Evolutionary conservation across 108 stramenopile genomes (phyloP).

Genomic region (Conticribra weissflogii): DNA sequence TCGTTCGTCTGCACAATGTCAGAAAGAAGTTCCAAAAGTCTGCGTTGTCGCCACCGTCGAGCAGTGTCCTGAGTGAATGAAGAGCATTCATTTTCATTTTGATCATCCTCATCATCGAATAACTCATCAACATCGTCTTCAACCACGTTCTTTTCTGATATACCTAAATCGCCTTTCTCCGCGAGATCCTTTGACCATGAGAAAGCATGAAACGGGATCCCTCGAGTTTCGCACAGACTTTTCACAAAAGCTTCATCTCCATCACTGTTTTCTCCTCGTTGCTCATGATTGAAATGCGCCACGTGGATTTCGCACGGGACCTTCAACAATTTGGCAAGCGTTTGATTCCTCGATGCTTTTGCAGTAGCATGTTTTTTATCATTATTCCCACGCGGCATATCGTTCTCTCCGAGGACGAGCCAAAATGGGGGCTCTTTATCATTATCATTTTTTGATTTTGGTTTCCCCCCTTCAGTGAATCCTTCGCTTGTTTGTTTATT

Average conservation of each 20-base stretch:
- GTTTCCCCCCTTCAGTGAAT: no score
- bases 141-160: background rate
- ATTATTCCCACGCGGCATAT: no score
- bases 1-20: slow-evolving; percentile 12
- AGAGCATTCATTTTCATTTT: slow-evolving; percentile 10
- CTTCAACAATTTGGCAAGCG: no score
- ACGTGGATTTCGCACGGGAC: slow-evolving; percentile 65
- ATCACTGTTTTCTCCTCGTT: slow-evolving; percentile 72
- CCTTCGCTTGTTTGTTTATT: no score
- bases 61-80: slow-evolving; percentile 83
- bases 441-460: no score
- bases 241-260: slow-evolving; percentile 67
- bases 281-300: slow-evolving; percentile 88
- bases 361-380: no score
- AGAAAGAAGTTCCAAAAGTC: slow-evolving; percentile 44
- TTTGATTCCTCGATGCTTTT: no score
- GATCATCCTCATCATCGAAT: slow-evolving; percentile 4
- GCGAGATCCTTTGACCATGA: slow-evolving; percentile 56
- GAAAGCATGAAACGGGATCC: slow-evolving; percentile 63
- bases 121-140: slow-evolving; percentile 26
- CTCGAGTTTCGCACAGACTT: slow-evolving; percentile 48
- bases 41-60: slow-evolving; percentile 73
- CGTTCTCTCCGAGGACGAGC: no score
- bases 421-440: no score
- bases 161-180: background rate